These are phyloP conservation scores for Vickermania spadyakhi DNA, from an alignment of 208 protist species.

Conservation along the genomic window DNA sequence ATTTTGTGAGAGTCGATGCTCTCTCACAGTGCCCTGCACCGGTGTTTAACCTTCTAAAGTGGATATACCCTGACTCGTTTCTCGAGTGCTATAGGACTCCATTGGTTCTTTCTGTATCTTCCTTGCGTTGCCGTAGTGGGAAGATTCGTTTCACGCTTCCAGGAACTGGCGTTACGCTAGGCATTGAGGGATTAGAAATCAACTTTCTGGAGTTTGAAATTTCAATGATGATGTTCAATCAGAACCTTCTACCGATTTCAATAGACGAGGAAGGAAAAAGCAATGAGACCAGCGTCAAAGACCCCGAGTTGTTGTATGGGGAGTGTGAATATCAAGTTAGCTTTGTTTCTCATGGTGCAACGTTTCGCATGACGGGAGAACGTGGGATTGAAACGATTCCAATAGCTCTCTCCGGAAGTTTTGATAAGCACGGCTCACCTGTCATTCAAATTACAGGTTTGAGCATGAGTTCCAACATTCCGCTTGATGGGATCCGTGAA, in stretches of 20 bases:
- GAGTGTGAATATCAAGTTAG: constrained; percentile 6
- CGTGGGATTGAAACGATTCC: neutral
- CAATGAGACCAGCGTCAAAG: too few relatives aligned
- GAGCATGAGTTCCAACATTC: neutral
- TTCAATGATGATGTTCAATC: constrained; percentile 1
- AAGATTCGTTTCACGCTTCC: constrained; percentile 61
- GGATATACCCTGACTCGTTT: constrained; percentile 30
- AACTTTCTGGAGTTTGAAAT: constrained; percentile 66
- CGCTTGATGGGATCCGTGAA: neutral
- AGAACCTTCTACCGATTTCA: neutral
- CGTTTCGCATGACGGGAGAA: neutral
- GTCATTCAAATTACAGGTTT: neutral
- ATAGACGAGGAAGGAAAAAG: neutral
- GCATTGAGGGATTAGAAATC: constrained; percentile 27
- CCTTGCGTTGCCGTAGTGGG: constrained; percentile 15
- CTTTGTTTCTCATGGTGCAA: constrained; percentile 5
- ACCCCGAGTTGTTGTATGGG: neutral
- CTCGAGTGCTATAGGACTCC: constrained; percentile 24
- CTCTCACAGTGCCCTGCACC: constrained; percentile 41
- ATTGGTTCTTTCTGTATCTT: constrained; percentile 26
- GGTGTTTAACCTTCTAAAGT: constrained; percentile 35
- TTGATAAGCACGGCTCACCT: neutral
- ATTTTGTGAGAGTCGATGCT: constrained; percentile 55
- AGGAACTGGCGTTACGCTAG: constrained; percentile 30
- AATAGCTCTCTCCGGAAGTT: neutral